These are phyloP conservation scores for Alloteropsis semialata DNA, from an alignment of 176 grass and related monocot species.

Conservation along the genomic window DNA sequence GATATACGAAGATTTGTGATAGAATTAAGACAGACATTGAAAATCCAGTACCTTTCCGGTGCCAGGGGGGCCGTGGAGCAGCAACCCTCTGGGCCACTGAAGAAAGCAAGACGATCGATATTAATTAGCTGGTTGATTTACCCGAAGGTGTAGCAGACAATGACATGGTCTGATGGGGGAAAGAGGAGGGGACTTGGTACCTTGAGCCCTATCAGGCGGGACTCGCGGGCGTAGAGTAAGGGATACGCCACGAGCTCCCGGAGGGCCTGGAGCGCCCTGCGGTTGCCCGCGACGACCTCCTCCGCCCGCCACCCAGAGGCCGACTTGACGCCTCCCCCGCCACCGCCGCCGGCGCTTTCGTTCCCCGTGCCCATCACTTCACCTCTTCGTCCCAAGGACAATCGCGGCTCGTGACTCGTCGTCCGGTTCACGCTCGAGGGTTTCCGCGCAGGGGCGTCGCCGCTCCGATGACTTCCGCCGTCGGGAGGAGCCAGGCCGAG, in stretches of 20 bases:
- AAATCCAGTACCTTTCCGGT: constrained; percentile 74
- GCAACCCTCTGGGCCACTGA: constrained; percentile 86
- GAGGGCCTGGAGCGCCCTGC: constrained; percentile 53
- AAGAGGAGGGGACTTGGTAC: constrained; percentile 22
- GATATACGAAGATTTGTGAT: neutral
- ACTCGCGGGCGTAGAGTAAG: constrained; percentile 49
- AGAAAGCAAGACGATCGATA: constrained; percentile 6
- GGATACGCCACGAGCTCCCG: constrained; percentile 77
- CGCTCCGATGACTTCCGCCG: neutral
- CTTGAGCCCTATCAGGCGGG: constrained; percentile 59
- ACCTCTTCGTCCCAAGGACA: neutral
- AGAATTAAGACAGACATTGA: neutral
- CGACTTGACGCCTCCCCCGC: neutral
- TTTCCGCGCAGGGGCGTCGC: neutral
- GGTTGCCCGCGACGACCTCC: constrained; percentile 58
- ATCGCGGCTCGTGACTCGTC: neutral
- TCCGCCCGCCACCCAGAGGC: constrained; percentile 50
- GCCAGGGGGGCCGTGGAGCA: constrained; percentile 83
- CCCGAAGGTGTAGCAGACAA: neutral
- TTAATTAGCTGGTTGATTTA: neutral
- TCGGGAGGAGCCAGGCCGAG: neutral
- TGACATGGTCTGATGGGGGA: neutral
- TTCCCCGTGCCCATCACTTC: neutral
- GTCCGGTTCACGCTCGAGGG: neutral
- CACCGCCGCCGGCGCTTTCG: neutral